Base-by-base conservation (phyloP, 345 rosid species). In the Eutrema yunnanense region DNA sequence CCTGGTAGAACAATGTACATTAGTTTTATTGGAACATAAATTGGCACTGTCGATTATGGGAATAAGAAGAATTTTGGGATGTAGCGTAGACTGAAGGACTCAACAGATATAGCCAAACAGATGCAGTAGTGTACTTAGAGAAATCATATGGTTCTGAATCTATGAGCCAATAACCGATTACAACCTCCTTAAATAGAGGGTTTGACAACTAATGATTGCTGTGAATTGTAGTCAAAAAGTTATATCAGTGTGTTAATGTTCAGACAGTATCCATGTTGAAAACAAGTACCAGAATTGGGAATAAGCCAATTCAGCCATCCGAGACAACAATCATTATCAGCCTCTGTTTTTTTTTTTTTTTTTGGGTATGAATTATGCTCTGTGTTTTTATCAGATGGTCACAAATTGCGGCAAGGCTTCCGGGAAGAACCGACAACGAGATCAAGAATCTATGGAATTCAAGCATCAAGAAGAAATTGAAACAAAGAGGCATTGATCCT, bases 391-490 rank as follows among this genome's bases (percentile, higher is more conserved):
- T 63, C 81, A 86, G 89, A 67, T 86, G 89, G 89, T 86, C 87
- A 40, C 85, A 84, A 77, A 86, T 86, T 79, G 90, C 90, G 22
- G 63, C 85, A 3, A 77, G 81, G 72, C 72, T 86, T 19, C 86
- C 86, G 0, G 90, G 90, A 62, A 75, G 87, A 70, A 86, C 90
- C 0, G 87, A 86, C 54, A 84, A 86, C 50, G 87, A 86, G 78
- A 84, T 86, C 26, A 86, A 86, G 75, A 86, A 86, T 72, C 69
- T 82, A 42, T 86, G 90, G 90, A 86, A 86, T 73, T 84, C 90
- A 42, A 47, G 84, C 52, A 82, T 86, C 44, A 84, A 84, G 79
- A 86, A 84, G 87, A 86, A 86, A 73, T 81, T 86, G n/a, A 86
- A 69, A 72, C 80, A 81, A 69, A 78, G 63, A 65, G 90, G 88